These are phyloP conservation scores for Paratinospora sagittata DNA, from an alignment of 164 flowering plant genomes.

Conservation along the genomic window DNA sequence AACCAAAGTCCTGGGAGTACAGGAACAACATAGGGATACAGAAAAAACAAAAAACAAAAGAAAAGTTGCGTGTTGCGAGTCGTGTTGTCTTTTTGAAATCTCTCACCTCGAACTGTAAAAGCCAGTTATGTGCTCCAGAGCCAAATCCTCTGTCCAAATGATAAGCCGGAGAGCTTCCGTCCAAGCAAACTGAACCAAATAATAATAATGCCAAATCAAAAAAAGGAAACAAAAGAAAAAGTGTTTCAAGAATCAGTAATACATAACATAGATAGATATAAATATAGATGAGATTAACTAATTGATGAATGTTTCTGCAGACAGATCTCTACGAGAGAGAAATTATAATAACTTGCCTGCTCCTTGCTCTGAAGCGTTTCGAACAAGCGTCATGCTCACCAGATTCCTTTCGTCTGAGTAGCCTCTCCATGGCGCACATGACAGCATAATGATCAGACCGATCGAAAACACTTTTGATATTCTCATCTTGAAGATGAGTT, in stretches of 20 bases:
- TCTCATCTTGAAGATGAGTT: not conserved
- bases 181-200: conserved; percentile 65
- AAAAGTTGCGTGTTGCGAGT: not conserved
- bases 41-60: not conserved
- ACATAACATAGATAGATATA: not conserved
- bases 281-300: not conserved
- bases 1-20: too few relatives aligned
- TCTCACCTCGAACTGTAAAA: conserved; percentile 90
- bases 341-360: conserved; percentile 41
- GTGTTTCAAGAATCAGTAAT: not conserved
- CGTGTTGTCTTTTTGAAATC: too few relatives aligned
- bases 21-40: too few relatives aligned
- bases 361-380: conserved; percentile 44
- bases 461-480: not conserved
- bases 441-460: conserved; percentile 20
- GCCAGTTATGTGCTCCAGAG: conserved; percentile 76
- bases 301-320: not conserved
- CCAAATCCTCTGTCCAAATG: conserved; percentile 80
- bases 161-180: conserved; percentile 92
- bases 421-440: conserved; percentile 23
- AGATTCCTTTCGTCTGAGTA: conserved; percentile 26
- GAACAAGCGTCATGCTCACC: conserved; percentile 67
- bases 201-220: not conserved
- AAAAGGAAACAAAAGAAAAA: too few relatives aligned
- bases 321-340: not conserved